A percentile compares a stretch with the other conserved stretches of the same genome.
Evolutionary conservation across 2,329 filamentous ascomycete genomes (phyloP).

Genomic region (Aaosphaeria pasadenensis): DNA sequence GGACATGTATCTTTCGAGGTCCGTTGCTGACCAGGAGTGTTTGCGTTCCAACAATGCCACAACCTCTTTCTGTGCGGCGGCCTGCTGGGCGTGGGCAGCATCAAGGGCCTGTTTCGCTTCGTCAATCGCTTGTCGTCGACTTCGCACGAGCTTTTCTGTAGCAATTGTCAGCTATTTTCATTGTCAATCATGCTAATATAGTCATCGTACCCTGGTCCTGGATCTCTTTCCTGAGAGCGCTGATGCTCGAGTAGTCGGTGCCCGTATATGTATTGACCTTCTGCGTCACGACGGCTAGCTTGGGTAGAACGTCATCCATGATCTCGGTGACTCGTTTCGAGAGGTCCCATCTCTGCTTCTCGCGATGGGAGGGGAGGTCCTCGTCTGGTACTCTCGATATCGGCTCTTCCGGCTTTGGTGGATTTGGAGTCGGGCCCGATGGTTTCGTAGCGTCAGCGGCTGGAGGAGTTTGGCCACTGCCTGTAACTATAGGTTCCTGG

Average conservation of each 20-base stretch:
- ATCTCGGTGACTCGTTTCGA: constrained; percentile 64
- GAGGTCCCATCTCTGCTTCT: constrained; percentile 54
- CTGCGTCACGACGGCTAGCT: constrained; percentile 80
- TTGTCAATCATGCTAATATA: constrained; percentile 1
- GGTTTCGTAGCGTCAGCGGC: not conserved
- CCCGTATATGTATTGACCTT: constrained; percentile 92
- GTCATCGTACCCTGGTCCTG: constrained; percentile 56
- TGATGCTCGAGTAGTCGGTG: constrained; percentile 80
- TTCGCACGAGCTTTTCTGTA: constrained; percentile 57
- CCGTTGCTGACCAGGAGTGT: constrained; percentile 80
- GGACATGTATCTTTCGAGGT: constrained; percentile 91
- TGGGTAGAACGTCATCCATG: constrained; percentile 87
- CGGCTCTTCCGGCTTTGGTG: constrained; percentile 14
- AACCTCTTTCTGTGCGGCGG: constrained; percentile 91
- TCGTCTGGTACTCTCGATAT: constrained; percentile 35
- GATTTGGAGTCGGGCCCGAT: not conserved
- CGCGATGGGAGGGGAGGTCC: constrained; percentile 52
- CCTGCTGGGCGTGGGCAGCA: constrained; percentile 76
- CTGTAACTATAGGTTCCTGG: too few relatives aligned
- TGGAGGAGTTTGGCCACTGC: not conserved
- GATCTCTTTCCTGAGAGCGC: constrained; percentile 78
- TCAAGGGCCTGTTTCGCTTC: constrained; percentile 74
- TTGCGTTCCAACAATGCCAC: constrained; percentile 92
- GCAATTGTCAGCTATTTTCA: constrained; percentile 5
- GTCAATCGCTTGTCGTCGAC: constrained; percentile 62